These are phyloP conservation scores for Mallotus repandus DNA, from an alignment of 441 rosid species.

Conservation along the genomic window DNA sequence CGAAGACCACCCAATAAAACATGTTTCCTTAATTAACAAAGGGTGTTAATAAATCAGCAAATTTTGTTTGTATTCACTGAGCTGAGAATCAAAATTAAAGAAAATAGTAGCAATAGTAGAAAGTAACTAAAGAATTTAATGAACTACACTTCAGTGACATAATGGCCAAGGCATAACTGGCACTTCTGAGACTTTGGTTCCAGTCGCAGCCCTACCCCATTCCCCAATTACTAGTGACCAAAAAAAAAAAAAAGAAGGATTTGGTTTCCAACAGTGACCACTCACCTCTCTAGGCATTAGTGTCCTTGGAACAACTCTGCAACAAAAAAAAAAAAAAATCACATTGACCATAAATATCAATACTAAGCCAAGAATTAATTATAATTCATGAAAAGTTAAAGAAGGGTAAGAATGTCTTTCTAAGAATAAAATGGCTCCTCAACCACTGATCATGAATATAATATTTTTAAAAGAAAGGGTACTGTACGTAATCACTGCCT, in stretches of 20 bases:
- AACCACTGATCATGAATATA: neutral
- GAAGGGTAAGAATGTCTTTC: constrained; percentile 12
- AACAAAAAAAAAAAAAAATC: constrained; percentile 13
- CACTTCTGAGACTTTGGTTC: no score
- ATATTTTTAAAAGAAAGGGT: constrained; percentile 4
- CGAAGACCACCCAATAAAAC: neutral
- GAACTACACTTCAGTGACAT: no score
- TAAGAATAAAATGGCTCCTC: constrained; percentile 2
- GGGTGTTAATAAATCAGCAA: neutral
- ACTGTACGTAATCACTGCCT: constrained; percentile 19
- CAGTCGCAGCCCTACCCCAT: no score
- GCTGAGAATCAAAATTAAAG: no score
- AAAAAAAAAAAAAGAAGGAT: neutral
- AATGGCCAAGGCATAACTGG: no score
- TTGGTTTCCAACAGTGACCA: neutral
- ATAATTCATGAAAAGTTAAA: neutral
- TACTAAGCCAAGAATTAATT: neutral
- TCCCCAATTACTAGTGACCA: no score
- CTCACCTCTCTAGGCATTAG: constrained; percentile 95
- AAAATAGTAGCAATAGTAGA: neutral
- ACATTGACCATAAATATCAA: constrained; percentile 19
- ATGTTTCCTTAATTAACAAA: neutral
- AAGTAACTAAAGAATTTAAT: neutral
- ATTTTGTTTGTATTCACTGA: no score
- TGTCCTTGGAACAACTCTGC: constrained; percentile 90